These are phyloP conservation scores for Leucoagaricus sp. DNA, from an alignment of 1,284 basidiomycete species.

Conservation along the genomic window DNA sequence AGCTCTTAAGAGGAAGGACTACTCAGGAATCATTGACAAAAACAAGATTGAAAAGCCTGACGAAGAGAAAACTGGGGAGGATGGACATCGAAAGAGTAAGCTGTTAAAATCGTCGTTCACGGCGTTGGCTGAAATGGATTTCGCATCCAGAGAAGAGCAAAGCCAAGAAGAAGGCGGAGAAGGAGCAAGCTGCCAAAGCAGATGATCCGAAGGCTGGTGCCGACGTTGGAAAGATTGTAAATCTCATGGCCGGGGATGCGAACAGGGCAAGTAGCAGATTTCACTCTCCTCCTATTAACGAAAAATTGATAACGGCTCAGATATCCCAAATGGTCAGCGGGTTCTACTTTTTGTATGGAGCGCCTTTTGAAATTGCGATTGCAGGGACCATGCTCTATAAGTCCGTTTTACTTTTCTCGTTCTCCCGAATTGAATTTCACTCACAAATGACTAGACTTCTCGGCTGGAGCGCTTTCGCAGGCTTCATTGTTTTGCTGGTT, in stretches of 20 bases:
- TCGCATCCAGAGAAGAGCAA: slow-evolving; percentile 26
- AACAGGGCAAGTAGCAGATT: slow-evolving; percentile 44
- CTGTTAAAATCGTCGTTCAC: background rate
- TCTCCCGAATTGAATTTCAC: slow-evolving; percentile 10
- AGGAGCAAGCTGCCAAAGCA: slow-evolving; percentile 40
- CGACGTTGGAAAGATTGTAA: slow-evolving; percentile 78
- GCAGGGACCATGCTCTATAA: slow-evolving; percentile 79
- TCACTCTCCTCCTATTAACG: background rate
- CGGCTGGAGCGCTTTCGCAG: slow-evolving; percentile 83
- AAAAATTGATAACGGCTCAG: slow-evolving; percentile 23
- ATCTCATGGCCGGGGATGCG: slow-evolving; percentile 74
- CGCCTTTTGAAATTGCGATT: slow-evolving; percentile 81
- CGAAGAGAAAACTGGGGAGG: slow-evolving; percentile 2
- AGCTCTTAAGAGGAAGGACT: slow-evolving; percentile 83
- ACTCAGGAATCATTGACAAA: slow-evolving; percentile 72
- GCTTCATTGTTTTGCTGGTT: slow-evolving; percentile 75
- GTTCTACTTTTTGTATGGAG: slow-evolving; percentile 68
- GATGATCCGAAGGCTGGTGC: slow-evolving; percentile 70
- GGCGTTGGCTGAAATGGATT: background rate
- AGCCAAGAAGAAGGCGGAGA: slow-evolving; percentile 41
- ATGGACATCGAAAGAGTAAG: slow-evolving; percentile 30
- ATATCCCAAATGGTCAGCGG: slow-evolving; percentile 51
- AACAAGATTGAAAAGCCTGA: slow-evolving; percentile 26
- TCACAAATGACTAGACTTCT: slow-evolving; percentile 55
- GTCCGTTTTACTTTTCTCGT: slow-evolving; percentile 40